Percentiles rank a stretch among this genome's conserved stretches.
Evolutionary conservation across 192 early-diverging fungal genomes (phyloP).

Genomic region (Piromyces finnis): DNA sequence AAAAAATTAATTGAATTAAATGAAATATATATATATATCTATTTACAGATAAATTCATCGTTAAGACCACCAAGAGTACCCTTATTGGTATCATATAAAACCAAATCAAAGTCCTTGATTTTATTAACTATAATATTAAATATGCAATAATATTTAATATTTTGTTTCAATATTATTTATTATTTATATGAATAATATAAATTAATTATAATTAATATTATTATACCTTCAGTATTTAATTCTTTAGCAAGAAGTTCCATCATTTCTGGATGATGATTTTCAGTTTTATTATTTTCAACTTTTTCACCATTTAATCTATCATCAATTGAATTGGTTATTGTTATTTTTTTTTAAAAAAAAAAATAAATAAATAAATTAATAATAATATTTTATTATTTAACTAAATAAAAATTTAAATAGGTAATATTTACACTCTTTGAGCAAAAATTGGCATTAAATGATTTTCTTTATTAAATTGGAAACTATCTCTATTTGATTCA

Average conservation of each 20-base stretch:
- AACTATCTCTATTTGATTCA: neutral
- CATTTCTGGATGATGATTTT: conserved; percentile 69
- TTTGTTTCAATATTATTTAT: too few species aligned
- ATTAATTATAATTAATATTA: too few species aligned
- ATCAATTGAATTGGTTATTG: too few species aligned
- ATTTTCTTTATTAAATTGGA: neutral
- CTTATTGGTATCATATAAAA: conserved; percentile 87
- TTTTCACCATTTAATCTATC: neutral
- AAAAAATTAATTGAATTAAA: too few species aligned
- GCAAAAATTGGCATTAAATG: neutral
- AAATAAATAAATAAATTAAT: too few species aligned
- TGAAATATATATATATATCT: too few species aligned
- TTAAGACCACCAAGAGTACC: conserved; percentile 74
- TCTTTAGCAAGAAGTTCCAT: conserved; percentile 60
- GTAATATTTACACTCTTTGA: neutral
- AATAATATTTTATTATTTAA: too few species aligned
- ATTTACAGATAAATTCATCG: conserved; percentile 68
- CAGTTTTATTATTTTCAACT: conserved; percentile 9
- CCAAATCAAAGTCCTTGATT: conserved; percentile 93
- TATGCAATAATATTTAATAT: too few species aligned
- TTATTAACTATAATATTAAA: conserved; percentile 22
- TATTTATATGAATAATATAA: too few species aligned
- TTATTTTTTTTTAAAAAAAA: too few species aligned
- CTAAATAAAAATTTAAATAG: too few species aligned
- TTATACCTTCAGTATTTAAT: conserved; percentile 38